Evolutionary conservation across 169 alveolate genomes (phyloP).

Genomic region (Plasmodium reichenowi): DNA sequence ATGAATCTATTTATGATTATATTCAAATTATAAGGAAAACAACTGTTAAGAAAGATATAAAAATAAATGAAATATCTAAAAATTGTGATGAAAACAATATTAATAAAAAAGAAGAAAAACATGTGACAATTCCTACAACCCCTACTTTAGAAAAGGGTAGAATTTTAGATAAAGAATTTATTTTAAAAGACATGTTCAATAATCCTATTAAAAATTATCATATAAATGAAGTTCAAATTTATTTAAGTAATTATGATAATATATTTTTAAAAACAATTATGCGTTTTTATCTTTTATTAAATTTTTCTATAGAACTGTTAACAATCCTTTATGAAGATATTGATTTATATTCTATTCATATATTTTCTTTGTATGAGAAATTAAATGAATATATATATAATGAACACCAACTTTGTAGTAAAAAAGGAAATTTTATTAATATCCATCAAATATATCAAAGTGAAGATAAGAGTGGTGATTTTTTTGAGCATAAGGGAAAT

Average conservation of each 20-base stretch:
- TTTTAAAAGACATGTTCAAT: constrained; percentile 45
- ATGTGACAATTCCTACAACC: neutral
- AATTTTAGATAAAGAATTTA: constrained; percentile 34
- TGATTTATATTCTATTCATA: constrained; percentile 42
- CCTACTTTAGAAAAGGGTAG: constrained; percentile 1
- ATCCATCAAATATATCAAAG: neutral
- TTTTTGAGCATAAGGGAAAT: neutral
- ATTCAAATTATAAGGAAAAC: constrained; percentile 51
- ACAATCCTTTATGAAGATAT: constrained; percentile 37
- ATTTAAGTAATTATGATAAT: constrained; percentile 56
- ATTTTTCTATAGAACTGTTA: constrained; percentile 44
- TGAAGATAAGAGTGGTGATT: neutral
- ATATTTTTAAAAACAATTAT: constrained; percentile 54
- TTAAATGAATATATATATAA: constrained; percentile 8
- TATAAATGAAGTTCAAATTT: constrained; percentile 34
- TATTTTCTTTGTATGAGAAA: constrained; percentile 28
- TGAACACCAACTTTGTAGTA: neutral
- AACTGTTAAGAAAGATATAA: constrained; percentile 19
- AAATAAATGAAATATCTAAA: constrained; percentile 19
- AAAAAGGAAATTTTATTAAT: neutral
- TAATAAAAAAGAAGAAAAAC: neutral
- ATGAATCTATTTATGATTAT: constrained; percentile 64
- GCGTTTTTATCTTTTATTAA: constrained; percentile 48
- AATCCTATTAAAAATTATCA: constrained; percentile 31
- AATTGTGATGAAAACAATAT: constrained; percentile 1